Evolutionary conservation across 108 stramenopile genomes (phyloP).

Genomic region (Fragilariopsis cylindrus): DNA sequence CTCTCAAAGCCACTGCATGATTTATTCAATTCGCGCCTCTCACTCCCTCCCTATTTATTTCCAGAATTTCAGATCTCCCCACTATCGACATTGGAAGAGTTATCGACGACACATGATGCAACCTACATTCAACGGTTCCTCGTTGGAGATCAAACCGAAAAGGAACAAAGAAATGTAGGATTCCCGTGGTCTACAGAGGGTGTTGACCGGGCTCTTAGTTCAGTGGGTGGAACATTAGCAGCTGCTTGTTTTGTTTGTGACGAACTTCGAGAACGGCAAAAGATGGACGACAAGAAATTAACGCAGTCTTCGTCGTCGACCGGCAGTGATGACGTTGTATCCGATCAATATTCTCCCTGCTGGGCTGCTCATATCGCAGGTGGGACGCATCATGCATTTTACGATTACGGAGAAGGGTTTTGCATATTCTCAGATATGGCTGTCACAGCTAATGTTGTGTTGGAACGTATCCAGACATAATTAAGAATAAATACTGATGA

Average conservation of each 20-base stretch:
- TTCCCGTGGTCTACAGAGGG: conserved; percentile 88
- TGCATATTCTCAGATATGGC: conserved; percentile 92
- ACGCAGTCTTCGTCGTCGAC: not conserved
- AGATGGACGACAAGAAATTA: conserved; percentile 26
- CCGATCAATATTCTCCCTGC: not conserved
- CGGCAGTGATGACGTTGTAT: too few species aligned
- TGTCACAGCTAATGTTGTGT: conserved; percentile 85
- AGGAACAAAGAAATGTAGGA: conserved; percentile 88
- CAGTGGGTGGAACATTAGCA: conserved; percentile 89
- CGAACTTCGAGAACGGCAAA: conserved; percentile 19
- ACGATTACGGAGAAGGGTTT: conserved; percentile 92
- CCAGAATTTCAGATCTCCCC: conserved; percentile 80
- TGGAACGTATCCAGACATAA: conserved; percentile 54
- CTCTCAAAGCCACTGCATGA: not conserved
- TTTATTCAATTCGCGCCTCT: not conserved
- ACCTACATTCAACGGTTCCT: conserved; percentile 80
- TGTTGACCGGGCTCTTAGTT: conserved; percentile 81
- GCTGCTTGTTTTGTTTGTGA: conserved; percentile 70
- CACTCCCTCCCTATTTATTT: not conserved
- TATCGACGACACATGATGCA: conserved; percentile 77
- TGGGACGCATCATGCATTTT: conserved; percentile 94
- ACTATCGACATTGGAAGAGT: conserved; percentile 70
- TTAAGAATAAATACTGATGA: conserved; percentile 64
- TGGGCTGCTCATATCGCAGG: conserved; percentile 91
- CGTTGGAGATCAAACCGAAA: conserved; percentile 68